Evolutionary conservation across 2,329 filamentous ascomycete genomes (phyloP), one percentile per base, ranked within the genome.

Genomic region (Stagonosporopsis tanaceti): DNA sequence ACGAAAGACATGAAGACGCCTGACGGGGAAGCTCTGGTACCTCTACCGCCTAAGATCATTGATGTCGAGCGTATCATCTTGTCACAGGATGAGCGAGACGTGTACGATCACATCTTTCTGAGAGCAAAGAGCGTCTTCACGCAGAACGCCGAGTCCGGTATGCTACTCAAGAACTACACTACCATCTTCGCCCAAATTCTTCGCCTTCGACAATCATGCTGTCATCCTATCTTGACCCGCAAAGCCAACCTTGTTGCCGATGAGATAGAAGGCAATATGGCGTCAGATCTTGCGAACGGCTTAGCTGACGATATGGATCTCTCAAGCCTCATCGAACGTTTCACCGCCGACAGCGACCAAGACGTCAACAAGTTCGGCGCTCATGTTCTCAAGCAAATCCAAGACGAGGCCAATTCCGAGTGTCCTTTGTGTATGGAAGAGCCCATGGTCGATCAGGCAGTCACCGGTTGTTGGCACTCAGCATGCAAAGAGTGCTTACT

Each of bases 1-100:
- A 99, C 95, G 0, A 99, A 99, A 74, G 93, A 97, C 61, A 99
- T 99, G 95, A 96, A 92, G 77, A 98, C 93, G 0, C 94, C 95
- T 0, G 87, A 90, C 50, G 95, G 95, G 9, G 83, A 90, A 70
- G 86, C 88, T 6, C 75, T 99, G 3, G 94, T 99, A 1, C 87
- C 90, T 0, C 79, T 99, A 6, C 95, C 95, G 2, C 84, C 88
- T 0, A 92, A 93, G 66, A 88, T 86, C 0, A 85, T 98, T 54
- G 87, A 91, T n/a, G 90, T 99, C 50, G 90, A 97, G 54, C 85
- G 93, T 57, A 87, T 99, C 24, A 90, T 97, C 69, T 82, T 99
- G 9, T 94, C 93, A 0, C 83, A 91, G 65, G 82, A 90, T 9
- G 95, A 99, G 77, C 85, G 91, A 44, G 92, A 93, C 60, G 92